Conservation (phyloP, 345 rosid species). For the Salix brachista region DNA sequence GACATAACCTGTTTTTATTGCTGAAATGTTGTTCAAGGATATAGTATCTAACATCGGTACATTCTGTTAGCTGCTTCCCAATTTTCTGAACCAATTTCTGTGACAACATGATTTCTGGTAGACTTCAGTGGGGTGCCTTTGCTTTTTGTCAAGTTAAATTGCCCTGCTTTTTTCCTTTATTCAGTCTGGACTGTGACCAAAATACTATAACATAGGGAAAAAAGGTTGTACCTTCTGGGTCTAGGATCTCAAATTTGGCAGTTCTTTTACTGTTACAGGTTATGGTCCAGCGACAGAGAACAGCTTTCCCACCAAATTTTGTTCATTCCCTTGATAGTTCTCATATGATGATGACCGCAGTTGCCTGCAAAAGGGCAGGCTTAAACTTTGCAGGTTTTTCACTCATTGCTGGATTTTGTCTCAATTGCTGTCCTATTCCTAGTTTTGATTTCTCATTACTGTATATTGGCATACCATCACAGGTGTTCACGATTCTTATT, state of each 20-base stretch:
- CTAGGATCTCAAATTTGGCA: background rate
- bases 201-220: background rate
- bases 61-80: background rate
- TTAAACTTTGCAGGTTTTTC: slow-evolving; percentile 79
- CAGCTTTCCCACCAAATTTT: slow-evolving; percentile 98
- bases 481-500: slow-evolving; percentile 99
- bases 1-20: background rate
- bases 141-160: background rate
- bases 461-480: slow-evolving; percentile 23
- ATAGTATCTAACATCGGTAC: background rate
- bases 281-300: slow-evolving; percentile 76
- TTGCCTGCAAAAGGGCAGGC: slow-evolving; percentile 81
- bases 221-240: background rate
- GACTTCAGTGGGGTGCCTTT: background rate
- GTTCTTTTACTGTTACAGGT: slow-evolving; percentile 37
- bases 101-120: background rate
- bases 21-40: background rate
- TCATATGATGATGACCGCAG: slow-evolving; percentile 99
- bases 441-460: slow-evolving; percentile 15
- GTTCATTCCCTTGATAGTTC: slow-evolving; percentile 97
- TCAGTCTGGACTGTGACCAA: background rate
- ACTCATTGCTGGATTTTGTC: background rate
- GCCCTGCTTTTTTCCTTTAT: background rate
- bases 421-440: slow-evolving; percentile 8
- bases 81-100: background rate